A percentile compares a stretch with the other conserved stretches of the same genome.
These are phyloP conservation scores for Hypericum perforatum DNA, from an alignment of 345 rosid species.

Conservation along the genomic window DNA sequence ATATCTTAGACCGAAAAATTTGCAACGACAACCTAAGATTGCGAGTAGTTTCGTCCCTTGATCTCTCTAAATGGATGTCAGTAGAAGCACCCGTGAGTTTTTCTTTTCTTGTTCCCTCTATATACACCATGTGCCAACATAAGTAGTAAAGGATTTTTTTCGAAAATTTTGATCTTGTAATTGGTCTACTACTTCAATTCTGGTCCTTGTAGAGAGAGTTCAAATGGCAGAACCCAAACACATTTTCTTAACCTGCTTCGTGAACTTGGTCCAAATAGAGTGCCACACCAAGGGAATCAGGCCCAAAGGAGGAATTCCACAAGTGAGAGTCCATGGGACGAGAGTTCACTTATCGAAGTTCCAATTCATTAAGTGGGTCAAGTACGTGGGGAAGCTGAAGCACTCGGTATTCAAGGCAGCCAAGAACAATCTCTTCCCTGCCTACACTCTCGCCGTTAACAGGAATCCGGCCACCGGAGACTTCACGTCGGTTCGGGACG, in stretches of 20 bases:
- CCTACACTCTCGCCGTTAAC: conserved; percentile 50
- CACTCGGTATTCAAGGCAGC: conserved; percentile 72
- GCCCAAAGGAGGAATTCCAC: conserved; percentile 7
- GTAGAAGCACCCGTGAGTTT: conserved; percentile 75
- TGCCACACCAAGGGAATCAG: conserved; percentile 72
- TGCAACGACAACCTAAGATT: too few relatives aligned
- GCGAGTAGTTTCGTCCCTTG: conserved; percentile 19
- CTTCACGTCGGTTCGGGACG: conserved; percentile 80
- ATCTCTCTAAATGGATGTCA: conserved; percentile 33
- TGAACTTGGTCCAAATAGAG: conserved; percentile 24
- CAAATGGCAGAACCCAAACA: conserved; percentile 22
- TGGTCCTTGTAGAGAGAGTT: too few relatives aligned
- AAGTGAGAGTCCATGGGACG: conserved; percentile 30
- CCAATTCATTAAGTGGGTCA: conserved; percentile 90
- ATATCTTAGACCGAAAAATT: too few relatives aligned
- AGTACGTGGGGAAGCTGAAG: conserved; percentile 70
- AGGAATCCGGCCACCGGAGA: conserved; percentile 58
- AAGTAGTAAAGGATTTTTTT: too few relatives aligned
- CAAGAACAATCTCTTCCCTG: conserved; percentile 81
- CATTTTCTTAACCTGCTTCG: conserved; percentile 14
- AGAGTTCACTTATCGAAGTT: conserved; percentile 53
- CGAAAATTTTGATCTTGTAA: conserved; percentile 1
- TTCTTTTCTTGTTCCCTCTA: too few relatives aligned
- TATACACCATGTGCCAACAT: not conserved
- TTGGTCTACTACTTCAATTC: not conserved